Evolutionary conservation across 140 eudicot species (phyloP).

Genomic region (Anethum foeniculum): DNA sequence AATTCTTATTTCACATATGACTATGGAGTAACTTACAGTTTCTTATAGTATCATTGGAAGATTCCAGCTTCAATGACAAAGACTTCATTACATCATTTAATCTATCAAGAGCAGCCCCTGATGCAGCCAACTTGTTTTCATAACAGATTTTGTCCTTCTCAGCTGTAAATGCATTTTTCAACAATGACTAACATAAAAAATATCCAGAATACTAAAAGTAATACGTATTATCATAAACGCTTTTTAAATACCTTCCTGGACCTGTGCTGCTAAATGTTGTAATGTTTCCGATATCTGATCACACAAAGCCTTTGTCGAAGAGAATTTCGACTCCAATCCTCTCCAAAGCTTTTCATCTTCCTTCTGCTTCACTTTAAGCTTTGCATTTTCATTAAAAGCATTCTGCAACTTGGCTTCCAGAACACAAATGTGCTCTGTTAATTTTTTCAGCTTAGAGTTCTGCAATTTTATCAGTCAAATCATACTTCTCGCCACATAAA

Average conservation of each 20-base stretch:
- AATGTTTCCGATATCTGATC: constrained; percentile 82
- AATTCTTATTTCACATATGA: not conserved
- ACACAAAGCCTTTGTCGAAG: constrained; percentile 73
- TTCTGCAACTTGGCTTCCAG: constrained; percentile 78
- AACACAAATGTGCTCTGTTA: constrained; percentile 50
- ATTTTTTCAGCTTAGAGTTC: constrained; percentile 73
- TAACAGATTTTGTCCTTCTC: constrained; percentile 66
- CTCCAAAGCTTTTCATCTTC: constrained; percentile 93
- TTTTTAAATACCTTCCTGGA: constrained; percentile 61
- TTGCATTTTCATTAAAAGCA: constrained; percentile 84
- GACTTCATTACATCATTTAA: constrained; percentile 59
- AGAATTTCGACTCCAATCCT: constrained; percentile 86
- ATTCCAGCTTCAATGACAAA: constrained; percentile 57
- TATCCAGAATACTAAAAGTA: constrained; percentile 12
- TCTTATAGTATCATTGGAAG: constrained; percentile 54
- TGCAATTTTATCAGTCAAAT: constrained; percentile 29
- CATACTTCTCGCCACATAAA: constrained; percentile 8
- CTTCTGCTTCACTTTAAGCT: constrained; percentile 79
- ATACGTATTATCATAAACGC: not conserved
- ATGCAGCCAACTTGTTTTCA: constrained; percentile 51
- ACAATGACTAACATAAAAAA: constrained; percentile 8
- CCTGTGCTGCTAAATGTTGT: constrained; percentile 68
- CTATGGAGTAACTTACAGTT: constrained; percentile 41
- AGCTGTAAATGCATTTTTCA: constrained; percentile 39
- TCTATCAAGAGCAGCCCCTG: constrained; percentile 59